These are phyloP conservation scores for Colletotrichum tanaceti DNA, from an alignment of 2,329 filamentous ascomycete species.

Conservation along the genomic window DNA sequence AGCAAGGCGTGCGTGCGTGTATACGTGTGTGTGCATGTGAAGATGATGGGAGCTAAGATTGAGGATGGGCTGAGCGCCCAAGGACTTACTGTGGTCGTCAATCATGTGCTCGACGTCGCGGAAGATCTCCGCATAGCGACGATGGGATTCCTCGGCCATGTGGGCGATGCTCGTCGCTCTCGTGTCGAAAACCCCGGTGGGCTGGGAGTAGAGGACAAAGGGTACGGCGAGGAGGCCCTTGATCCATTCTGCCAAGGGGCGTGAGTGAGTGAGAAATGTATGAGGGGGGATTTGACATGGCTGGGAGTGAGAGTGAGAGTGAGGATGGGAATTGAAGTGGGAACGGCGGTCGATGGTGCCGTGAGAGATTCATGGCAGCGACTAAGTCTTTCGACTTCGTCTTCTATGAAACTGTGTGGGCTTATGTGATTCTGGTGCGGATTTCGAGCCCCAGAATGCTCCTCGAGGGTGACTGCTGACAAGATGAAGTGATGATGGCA, in stretches of 20 bases:
- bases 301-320: not conserved
- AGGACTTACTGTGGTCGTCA: constrained; percentile 83
- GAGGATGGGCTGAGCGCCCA: not conserved
- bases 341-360: constrained; percentile 14
- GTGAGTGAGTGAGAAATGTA: constrained; percentile 12
- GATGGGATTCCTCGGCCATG: constrained; percentile 83
- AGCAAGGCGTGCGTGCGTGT: not conserved
- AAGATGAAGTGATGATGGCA: not conserved
- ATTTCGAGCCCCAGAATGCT: not conserved
- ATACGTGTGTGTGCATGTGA: not conserved
- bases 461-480: not conserved
- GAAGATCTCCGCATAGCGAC: constrained; percentile 95
- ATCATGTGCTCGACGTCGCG: constrained; percentile 92
- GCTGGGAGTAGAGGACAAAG: constrained; percentile 96
- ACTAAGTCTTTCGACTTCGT: too few species aligned
- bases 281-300: not conserved
- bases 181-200: constrained; percentile 84
- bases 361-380: constrained; percentile 6
- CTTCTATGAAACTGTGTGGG: too few species aligned
- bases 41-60: not conserved
- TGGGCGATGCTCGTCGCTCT: constrained; percentile 72
- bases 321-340: not conserved
- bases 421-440: not conserved
- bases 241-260: constrained; percentile 80
- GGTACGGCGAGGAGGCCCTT: constrained; percentile 94